phyloP scores from a whole-genome alignment of 495 filamentous ascomycete genomes.

The Daldinia concentrica region DNA sequence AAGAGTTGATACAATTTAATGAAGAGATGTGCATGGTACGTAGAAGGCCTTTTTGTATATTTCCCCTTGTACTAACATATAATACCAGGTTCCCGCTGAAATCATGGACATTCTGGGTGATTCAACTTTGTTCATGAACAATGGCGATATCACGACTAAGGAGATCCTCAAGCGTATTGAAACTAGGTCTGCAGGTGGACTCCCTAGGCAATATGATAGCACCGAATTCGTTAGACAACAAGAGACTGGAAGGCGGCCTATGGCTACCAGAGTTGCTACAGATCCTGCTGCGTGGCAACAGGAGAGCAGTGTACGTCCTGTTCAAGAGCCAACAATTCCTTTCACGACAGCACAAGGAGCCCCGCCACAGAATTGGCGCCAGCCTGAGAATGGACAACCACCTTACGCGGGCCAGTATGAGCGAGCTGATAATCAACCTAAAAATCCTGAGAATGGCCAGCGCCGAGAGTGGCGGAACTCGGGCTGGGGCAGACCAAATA shows the following conservation, averaged over 20 bases:
- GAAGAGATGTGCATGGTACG: constrained; percentile 96
- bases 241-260: constrained; percentile 54
- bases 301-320: constrained; percentile 81
- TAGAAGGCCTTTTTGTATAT: constrained; percentile 28
- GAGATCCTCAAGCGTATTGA: constrained; percentile 93
- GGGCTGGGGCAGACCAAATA: constrained; percentile 57
- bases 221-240: constrained; percentile 63
- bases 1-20: constrained; percentile 88
- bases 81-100: constrained; percentile 85
- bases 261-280: constrained; percentile 72
- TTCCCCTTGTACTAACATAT: constrained; percentile 35
- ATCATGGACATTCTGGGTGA: constrained; percentile 86
- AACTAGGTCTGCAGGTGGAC: constrained; percentile 70
- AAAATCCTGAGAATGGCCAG: constrained; percentile 47
- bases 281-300: constrained; percentile 82
- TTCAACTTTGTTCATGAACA: constrained; percentile 78
- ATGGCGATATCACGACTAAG: constrained; percentile 90
- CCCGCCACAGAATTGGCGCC: constrained; percentile 56
- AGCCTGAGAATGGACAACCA: constrained; percentile 50
- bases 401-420: constrained; percentile 46
- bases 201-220: constrained; percentile 66
- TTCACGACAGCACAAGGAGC: constrained; percentile 51
- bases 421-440: constrained; percentile 43
- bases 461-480: constrained; percentile 64
- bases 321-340: constrained; percentile 67